Base-by-base conservation (phyloP, 2,329 filamentous ascomycete species). In the Cercospora zeina region DNA sequence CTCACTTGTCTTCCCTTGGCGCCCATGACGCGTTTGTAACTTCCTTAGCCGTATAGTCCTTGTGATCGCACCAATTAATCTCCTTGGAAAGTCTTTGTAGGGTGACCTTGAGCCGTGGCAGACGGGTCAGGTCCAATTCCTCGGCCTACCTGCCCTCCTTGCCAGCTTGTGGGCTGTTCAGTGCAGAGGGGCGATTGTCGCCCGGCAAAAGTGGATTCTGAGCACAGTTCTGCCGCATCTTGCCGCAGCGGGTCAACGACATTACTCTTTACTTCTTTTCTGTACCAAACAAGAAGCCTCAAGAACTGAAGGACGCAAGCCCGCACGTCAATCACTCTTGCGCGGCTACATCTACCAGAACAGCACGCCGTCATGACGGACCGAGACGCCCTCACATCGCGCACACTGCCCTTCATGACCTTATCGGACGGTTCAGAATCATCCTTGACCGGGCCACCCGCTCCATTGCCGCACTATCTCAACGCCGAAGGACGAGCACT, bases 381-480 rank as follows among this genome's bases (percentile, higher is more conserved):
- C 62, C 73, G 80, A 64, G 77, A 79, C 42, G 73, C 76, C 47
- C 77, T 84, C 37, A 74, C 77, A 30, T 73, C 76, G 24, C 74
- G 80, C 31, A 72, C 76, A 61, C 70, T 82, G 6, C 79, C 79
- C 3, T 78, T 81, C 63, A 83, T 84, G 81, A 74, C 70, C 7
- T 74, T 83, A 11, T 82, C 80, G 9, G 74, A 77, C 65, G 79
- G 78, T 31, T 73, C 75, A 5, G 62, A 71, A 34, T 54, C 64
- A 66, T 82, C 74, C 47, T 71, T 76, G 71, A 81, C 73, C 68
- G 77, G 71, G 63, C 80, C 81, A 10, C 80, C 81, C 3, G 70
- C 68, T 9, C 77, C 78, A 31, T 69, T 79, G 8, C 77, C 80
- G 57, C 70, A 77, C 10, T 76, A 76, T 37, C 69, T 82, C 3